phyloP scores from a whole-genome alignment of 768 basidiomycete genomes.

The Polyporus arcularius region DNA sequence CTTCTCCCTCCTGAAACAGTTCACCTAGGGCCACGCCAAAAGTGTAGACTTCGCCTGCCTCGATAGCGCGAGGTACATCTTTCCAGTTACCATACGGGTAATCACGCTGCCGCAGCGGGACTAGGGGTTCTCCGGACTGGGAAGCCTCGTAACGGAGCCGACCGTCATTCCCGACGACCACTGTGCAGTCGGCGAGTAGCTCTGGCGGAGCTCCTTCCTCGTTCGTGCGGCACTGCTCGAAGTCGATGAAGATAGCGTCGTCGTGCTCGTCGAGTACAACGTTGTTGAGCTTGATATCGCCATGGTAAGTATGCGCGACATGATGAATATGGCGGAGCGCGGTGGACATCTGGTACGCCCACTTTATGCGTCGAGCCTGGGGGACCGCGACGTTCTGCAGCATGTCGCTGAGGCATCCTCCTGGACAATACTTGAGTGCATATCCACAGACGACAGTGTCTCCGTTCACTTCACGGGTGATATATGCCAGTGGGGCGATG shows the following conservation, averaged over 20 bases:
- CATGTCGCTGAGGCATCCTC: neutral
- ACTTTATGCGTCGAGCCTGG: neutral
- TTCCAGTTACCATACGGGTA: neutral
- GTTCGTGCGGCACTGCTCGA: constrained; percentile 3
- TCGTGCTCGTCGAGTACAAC: constrained; percentile 1
- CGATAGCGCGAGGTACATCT: neutral
- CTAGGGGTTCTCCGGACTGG: neutral
- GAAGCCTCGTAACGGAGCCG: neutral
- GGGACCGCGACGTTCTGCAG: neutral
- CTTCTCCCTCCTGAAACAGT: neutral
- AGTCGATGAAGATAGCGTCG: neutral
- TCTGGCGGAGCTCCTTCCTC: neutral
- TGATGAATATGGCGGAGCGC: constrained; percentile 1
- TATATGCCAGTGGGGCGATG: no score
- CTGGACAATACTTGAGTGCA: neutral
- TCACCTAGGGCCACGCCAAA: neutral
- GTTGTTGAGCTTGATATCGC: constrained; percentile 4
- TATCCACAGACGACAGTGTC: no score
- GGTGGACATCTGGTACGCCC: neutral
- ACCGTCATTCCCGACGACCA: neutral
- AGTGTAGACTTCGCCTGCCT: neutral
- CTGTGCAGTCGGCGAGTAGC: neutral
- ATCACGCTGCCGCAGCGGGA: neutral
- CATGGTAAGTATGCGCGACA: constrained; percentile 1
- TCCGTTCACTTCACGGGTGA: no score